These are phyloP conservation scores for Termitomyces sp. DNA, from an alignment of 768 basidiomycete species.

Conservation along the genomic window DNA sequence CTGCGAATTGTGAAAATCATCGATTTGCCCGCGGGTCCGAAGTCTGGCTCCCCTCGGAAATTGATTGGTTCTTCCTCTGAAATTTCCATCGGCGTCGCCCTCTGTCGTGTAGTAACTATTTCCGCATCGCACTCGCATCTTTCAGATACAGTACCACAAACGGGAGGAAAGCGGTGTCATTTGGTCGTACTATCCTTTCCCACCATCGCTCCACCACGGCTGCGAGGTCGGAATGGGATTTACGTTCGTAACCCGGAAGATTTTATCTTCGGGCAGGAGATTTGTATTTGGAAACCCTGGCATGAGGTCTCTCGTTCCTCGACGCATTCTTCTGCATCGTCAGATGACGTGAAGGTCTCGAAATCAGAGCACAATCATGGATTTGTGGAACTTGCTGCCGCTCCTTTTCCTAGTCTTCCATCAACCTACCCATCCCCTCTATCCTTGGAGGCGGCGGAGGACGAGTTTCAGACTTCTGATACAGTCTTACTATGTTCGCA, in stretches of 20 bases:
- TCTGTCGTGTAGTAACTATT: slow-evolving; percentile 35
- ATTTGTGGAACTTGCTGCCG: neutral
- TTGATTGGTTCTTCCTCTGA: slow-evolving; percentile 19
- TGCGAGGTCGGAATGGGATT: slow-evolving; percentile 16
- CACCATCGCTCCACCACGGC: slow-evolving; percentile 18
- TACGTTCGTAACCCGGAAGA: slow-evolving; percentile 31
- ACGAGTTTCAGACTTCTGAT: slow-evolving; percentile 17
- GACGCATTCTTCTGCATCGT: neutral
- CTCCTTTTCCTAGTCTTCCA: slow-evolving; percentile 18
- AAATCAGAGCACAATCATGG: slow-evolving; percentile 1
- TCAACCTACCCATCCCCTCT: slow-evolving; percentile 24
- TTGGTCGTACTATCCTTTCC: slow-evolving; percentile 37
- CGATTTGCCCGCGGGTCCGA: slow-evolving; percentile 26
- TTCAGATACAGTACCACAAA: slow-evolving; percentile 17
- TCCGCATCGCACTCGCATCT: slow-evolving; percentile 14
- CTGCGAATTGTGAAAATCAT: slow-evolving; percentile 43
- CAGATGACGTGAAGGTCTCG: neutral
- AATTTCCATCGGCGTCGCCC: slow-evolving; percentile 35
- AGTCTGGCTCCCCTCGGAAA: slow-evolving; percentile 25
- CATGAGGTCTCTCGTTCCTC: slow-evolving; percentile 31
- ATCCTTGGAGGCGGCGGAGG: slow-evolving; percentile 19
- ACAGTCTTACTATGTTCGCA: slow-evolving; percentile 30
- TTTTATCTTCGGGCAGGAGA: slow-evolving; percentile 36
- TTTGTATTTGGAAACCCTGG: slow-evolving; percentile 53
- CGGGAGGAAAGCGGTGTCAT: slow-evolving; percentile 19